Evolutionary conservation across 2,329 filamentous ascomycete species (phyloP).

Genomic region (Cercospora sp.): DNA sequence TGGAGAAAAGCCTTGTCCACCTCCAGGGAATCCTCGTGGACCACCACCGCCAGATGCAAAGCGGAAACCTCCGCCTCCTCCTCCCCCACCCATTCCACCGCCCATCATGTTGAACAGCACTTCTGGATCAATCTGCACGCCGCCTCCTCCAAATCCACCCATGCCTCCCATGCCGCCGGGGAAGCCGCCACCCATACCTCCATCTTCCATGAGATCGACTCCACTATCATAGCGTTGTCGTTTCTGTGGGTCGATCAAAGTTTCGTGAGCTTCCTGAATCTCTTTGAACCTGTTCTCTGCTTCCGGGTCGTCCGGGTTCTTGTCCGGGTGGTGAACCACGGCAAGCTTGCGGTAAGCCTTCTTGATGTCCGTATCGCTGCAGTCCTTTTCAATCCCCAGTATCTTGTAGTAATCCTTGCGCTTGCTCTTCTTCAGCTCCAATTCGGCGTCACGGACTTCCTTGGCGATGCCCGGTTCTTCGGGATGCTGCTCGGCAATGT

Average conservation of each 20-base stretch:
- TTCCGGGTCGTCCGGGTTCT: slow-evolving; percentile 83
- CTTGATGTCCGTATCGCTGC: slow-evolving; percentile 83
- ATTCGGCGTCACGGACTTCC: slow-evolving; percentile 85
- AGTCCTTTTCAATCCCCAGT: slow-evolving; percentile 81
- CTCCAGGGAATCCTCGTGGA: slow-evolving; percentile 15
- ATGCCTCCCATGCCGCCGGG: slow-evolving; percentile 47
- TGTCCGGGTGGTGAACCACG: slow-evolving; percentile 93
- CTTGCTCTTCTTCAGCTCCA: slow-evolving; percentile 96
- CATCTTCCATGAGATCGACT: slow-evolving; percentile 76
- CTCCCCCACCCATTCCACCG: slow-evolving; percentile 53
- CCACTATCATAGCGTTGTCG: slow-evolving; percentile 88
- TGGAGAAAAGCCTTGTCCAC: slow-evolving; percentile 22
- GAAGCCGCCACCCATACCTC: slow-evolving; percentile 44
- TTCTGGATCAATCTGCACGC: slow-evolving; percentile 66
- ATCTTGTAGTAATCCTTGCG: slow-evolving; percentile 99
- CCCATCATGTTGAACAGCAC: slow-evolving; percentile 84
- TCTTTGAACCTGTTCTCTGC: slow-evolving; percentile 97
- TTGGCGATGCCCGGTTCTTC: slow-evolving; percentile 76
- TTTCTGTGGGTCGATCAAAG: slow-evolving; percentile 91
- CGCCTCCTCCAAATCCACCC: slow-evolving; percentile 39
- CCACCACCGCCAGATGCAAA: slow-evolving; percentile 28
- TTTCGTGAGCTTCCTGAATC: slow-evolving; percentile 95
- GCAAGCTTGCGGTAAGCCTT: slow-evolving; percentile 95
- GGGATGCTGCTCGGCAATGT: slow-evolving; percentile 78
- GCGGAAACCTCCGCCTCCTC: slow-evolving; percentile 45